Evolutionary conservation across 148 eudicot genomes (phyloP).

Genomic region (Suaeda aralocaspica): DNA sequence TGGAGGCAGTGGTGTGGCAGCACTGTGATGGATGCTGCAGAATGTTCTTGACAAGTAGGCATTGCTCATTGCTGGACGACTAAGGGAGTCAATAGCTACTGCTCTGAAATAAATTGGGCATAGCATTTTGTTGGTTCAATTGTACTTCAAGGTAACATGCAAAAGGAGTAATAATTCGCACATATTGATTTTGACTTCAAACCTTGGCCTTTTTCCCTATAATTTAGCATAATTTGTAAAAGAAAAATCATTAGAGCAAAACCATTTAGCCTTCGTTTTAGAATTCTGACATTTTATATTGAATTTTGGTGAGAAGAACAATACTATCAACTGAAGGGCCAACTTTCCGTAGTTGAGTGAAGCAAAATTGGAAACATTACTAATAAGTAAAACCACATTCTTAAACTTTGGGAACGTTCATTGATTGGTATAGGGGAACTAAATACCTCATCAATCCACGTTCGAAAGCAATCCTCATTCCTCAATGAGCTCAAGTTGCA

Average conservation of each 20-base stretch:
- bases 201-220: constrained; percentile 13
- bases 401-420: background rate
- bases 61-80: constrained; percentile 51
- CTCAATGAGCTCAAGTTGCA: too few relatives aligned
- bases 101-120: constrained; percentile 20
- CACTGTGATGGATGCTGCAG: constrained; percentile 43
- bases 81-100: constrained; percentile 25
- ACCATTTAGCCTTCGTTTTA: background rate
- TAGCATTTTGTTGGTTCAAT: constrained; percentile 2
- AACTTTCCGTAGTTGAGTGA: background rate
- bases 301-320: background rate
- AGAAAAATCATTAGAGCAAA: background rate
- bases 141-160: constrained; percentile 1
- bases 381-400: background rate
- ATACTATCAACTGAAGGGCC: background rate
- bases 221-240: background rate
- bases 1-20: constrained; percentile 30
- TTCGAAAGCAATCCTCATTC: too few relatives aligned
- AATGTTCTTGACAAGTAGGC: constrained; percentile 53
- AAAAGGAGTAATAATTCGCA: background rate
- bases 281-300: background rate
- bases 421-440: background rate
- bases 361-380: background rate
- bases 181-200: background rate
- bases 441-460: background rate